These are phyloP conservation scores for Phytophthora sp. DNA, from an alignment of 352 stramenopile genomes.

Conservation along the genomic window DNA sequence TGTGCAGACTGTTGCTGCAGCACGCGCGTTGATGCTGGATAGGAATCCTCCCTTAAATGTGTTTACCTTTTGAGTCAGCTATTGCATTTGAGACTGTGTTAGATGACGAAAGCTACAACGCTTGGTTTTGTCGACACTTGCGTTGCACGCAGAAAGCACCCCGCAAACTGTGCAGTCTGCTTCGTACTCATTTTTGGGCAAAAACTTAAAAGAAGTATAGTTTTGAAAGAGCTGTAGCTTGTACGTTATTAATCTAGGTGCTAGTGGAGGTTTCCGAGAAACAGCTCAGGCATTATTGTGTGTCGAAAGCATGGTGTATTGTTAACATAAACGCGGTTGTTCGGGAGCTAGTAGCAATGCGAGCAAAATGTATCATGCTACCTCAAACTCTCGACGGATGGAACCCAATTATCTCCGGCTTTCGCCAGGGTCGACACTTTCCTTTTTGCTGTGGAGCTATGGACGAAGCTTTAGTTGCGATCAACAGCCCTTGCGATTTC, in stretches of 20 bases:
- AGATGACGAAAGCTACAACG: slow-evolving; percentile 16
- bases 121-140: slow-evolving; percentile 21
- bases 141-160: slow-evolving; percentile 18
- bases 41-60: no score
- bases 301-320: slow-evolving; percentile 20
- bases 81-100: no score
- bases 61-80: no score
- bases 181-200: background rate
- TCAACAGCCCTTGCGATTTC: no score
- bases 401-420: background rate
- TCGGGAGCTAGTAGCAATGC: background rate
- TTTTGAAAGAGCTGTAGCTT: slow-evolving; percentile 17
- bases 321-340: slow-evolving; percentile 9
- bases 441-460: no score
- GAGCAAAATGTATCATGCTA: slow-evolving; percentile 1
- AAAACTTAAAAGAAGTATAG: slow-evolving; percentile 16
- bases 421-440: no score
- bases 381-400: background rate
- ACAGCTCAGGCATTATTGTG: slow-evolving; percentile 13
- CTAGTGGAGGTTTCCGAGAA: slow-evolving; percentile 15
- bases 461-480: no score
- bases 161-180: slow-evolving; percentile 6
- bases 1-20: no score
- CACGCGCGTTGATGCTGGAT: no score
- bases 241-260: slow-evolving; percentile 16